Evolutionary conservation across 2,329 filamentous ascomycete species (phyloP).

Genomic region (Aplosporella prunicola): DNA sequence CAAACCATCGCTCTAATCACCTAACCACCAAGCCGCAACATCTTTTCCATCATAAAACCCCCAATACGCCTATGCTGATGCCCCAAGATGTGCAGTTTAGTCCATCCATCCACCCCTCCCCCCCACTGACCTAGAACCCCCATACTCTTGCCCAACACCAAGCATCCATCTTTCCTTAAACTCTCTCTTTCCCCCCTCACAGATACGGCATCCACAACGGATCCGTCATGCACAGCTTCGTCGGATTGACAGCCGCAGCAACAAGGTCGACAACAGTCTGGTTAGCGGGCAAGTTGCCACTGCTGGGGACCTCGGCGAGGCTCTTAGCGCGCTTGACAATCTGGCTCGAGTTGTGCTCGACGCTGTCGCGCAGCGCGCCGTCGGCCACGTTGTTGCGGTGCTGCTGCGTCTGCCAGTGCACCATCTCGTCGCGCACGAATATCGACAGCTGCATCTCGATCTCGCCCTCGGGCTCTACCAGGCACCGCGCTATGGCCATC

Average conservation of each 20-base stretch:
- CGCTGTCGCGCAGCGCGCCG: slow-evolving; percentile 64
- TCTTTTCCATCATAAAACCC: no score
- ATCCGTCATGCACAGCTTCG: slow-evolving; percentile 80
- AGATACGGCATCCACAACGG: slow-evolving; percentile 96
- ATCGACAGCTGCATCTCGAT: slow-evolving; percentile 91
- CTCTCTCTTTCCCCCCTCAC: slow-evolving; percentile 32
- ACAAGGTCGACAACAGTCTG: slow-evolving; percentile 95
- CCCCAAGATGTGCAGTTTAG: no score
- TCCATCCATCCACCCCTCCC: background rate
- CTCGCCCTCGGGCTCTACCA: slow-evolving; percentile 72
- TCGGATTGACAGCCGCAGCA: slow-evolving; percentile 84
- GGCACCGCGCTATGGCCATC: slow-evolving; percentile 90
- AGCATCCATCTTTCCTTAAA: no score
- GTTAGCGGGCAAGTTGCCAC: slow-evolving; percentile 75
- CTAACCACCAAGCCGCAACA: no score
- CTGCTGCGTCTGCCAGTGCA: slow-evolving; percentile 83
- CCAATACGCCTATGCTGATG: no score
- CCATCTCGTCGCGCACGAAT: slow-evolving; percentile 96
- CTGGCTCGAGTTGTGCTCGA: slow-evolving; percentile 77
- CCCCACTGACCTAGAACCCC: no score
- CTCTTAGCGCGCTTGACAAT: slow-evolving; percentile 86
- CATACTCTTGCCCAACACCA: no score
- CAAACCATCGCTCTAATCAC: no score
- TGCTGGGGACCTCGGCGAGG: slow-evolving; percentile 66
- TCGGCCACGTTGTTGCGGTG: slow-evolving; percentile 51